A percentile compares a stretch with the other conserved stretches of the same genome.
Conservation (phyloP, 108 stramenopile genomes). For the Discostella stelligeroides region DNA sequence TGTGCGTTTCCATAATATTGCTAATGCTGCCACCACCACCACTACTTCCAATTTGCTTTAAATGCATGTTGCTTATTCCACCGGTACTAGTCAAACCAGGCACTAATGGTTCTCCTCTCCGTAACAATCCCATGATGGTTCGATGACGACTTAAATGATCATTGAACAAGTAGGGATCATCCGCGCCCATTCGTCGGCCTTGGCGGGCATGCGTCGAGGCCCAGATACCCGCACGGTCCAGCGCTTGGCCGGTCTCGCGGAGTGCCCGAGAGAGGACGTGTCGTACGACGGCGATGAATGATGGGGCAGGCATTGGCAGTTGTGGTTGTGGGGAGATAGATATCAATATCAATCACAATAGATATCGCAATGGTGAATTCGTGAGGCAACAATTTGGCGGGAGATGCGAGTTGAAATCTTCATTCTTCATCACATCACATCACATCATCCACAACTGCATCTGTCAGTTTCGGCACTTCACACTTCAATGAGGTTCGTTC, state of each 20-base stretch:
- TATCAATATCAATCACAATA: too few species aligned
- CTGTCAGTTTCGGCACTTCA: too few species aligned
- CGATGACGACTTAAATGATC: slow-evolving; percentile 80
- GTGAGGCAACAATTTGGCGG: too few species aligned
- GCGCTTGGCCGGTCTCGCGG: slow-evolving; percentile 86
- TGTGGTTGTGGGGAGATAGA: too few species aligned
- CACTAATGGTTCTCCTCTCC: slow-evolving; percentile 67
- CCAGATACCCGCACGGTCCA: slow-evolving; percentile 77
- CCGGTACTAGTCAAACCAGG: slow-evolving; percentile 43
- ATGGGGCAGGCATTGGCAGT: slow-evolving; percentile 51
- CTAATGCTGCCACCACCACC: not conserved
- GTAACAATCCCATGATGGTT: slow-evolving; percentile 69
- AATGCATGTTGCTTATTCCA: not conserved
- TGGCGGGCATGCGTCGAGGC: slow-evolving; percentile 60
- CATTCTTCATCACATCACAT: too few species aligned
- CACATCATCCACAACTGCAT: too few species aligned
- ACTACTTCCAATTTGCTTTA: slow-evolving; percentile 8
- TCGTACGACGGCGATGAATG: slow-evolving; percentile 57
- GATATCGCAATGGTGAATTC: too few species aligned
- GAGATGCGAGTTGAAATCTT: too few species aligned
- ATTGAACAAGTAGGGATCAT: slow-evolving; percentile 78
- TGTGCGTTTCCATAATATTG: not conserved
- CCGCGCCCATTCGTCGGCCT: slow-evolving; percentile 55
- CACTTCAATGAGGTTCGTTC: too few species aligned
- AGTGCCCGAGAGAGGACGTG: slow-evolving; percentile 79